Base-by-base conservation (phyloP, 306 rosid genomes). In the Sechiopsis laciniata region DNA sequence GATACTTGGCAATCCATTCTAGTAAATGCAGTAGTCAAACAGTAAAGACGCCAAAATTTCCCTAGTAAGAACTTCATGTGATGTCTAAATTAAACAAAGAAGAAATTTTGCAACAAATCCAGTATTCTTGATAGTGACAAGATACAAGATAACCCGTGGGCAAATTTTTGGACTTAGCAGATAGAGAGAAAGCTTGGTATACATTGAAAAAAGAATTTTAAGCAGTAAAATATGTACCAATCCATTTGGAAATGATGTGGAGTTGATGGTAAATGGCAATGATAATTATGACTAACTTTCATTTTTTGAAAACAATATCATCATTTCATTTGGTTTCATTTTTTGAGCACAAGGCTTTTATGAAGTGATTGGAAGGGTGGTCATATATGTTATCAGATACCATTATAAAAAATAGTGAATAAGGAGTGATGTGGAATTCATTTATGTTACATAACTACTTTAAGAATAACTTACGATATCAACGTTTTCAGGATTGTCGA, bases 401-500 rank as follows among this genome's bases (percentile, higher is more conserved):
- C 37, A 32, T 32, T 32, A 32, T 32, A 32, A 66, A 4, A 17
- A 60, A 45, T 24, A 45, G 52, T 9, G 12, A 13, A 53, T 53
- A 19, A 66, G 55, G 46, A 66, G 45, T 66, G 53, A 19, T 4
- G 17, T 13, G 15, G 55, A 45, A 40, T 69, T 55, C 17, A 45
- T n/a, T 11, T 12, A 51, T 26, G 63, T 55, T n/a, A n/a, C 78
- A 81, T 66, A 2, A 10, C 2, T n/a, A 35, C 9, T 66, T 66
- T 1, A 10, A 7, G 37, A 32, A 32, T 32, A 66, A 45, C 98
- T 89, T 87, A 94, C 99, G 19, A 85, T 79, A 74, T 84, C 87
- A 51, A 94, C 75, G 79, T 91, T 89, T 59, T 72, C 87, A 56
- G 96, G 89, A 72, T 90, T 83, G 64, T 88, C 98, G 77, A 92